A percentile compares a stretch with the other conserved stretches of the same genome.
Evolutionary conservation across 2,329 filamentous ascomycete genomes (phyloP).

Genomic region (Phialophora verrucosa): DNA sequence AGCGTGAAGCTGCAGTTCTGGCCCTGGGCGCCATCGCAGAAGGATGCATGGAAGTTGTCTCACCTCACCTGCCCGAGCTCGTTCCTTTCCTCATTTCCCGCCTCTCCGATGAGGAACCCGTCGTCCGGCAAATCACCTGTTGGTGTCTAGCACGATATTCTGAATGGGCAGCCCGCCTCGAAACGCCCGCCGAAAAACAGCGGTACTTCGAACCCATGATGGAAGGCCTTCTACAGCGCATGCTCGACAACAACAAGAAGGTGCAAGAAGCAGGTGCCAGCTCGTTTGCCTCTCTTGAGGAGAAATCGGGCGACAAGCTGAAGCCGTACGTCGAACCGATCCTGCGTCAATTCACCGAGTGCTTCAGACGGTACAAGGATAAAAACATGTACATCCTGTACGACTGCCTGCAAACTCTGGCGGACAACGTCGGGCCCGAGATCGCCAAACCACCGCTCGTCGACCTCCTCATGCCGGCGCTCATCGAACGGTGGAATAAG

Average conservation of each 20-base stretch:
- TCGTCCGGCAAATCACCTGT: conserved; percentile 95
- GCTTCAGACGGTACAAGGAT: conserved; percentile 96
- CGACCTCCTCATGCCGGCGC: conserved; percentile 85
- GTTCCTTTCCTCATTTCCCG: conserved; percentile 88
- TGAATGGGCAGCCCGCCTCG: conserved; percentile 81
- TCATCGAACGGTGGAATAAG: conserved; percentile 85
- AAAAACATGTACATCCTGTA: conserved; percentile 99
- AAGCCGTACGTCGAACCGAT: conserved; percentile 89
- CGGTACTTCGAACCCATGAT: conserved; percentile 93
- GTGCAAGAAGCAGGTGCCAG: conserved; percentile 96
- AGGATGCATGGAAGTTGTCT: conserved; percentile 87
- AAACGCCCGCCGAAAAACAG: conserved; percentile 69
- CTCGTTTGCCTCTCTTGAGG: conserved; percentile 93
- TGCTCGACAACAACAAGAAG: conserved; percentile 97
- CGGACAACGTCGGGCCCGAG: conserved; percentile 83
- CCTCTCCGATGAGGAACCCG: conserved; percentile 81
- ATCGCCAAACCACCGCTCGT: conserved; percentile 83
- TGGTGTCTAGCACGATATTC: conserved; percentile 97
- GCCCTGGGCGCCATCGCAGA: conserved; percentile 94
- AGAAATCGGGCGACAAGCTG: conserved; percentile 81
- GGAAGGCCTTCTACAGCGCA: conserved; percentile 90
- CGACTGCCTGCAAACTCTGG: conserved; percentile 96
- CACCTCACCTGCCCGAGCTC: conserved; percentile 86
- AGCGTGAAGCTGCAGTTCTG: conserved; percentile 90
- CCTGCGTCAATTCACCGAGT: conserved; percentile 86